Evolutionary conservation across 1,139 yeast species (phyloP), one percentile per base, ranked within the genome.

Genomic region (Hanseniaspora gamundiae): DNA sequence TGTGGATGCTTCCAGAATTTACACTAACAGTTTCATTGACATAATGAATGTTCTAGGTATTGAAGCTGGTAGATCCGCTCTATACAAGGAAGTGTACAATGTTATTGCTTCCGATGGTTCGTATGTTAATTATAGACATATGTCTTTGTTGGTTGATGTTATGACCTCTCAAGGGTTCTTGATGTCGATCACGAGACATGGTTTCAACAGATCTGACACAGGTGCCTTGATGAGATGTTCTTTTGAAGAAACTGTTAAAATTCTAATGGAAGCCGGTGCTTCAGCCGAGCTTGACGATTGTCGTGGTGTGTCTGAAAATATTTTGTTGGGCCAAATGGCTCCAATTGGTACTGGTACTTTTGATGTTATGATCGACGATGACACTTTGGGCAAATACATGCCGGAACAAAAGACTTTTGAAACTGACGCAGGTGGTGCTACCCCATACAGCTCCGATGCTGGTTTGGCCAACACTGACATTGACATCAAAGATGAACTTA

Each of bases 51-150:
- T 91, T 16, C 71, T 93, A 57, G 99, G 99, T 72, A 93, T 93
- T 60, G 99, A 93, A 64, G 99, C 99, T 39, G 94, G 98, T 29
- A 80, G 98, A 65, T 76, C 91, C 46, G 95, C 98, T 1, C 71
- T 93, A 57, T 91, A 79, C 69, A 82, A 80, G 61, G 98, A 93
- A 69, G 86, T 93, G 58, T 78, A 85, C 67, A 91, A 91, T 59
- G 98, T 93, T 56, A 86, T 93, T 74, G 96, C 97, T 3, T 93
- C 94, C 58, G 98, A 91, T 74, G 98, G 98, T 82, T 88, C 98
- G 29, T 91, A 91, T 61, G 99, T 93, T 52, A 93, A 93, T 65
- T 93, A 93, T 67, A 83, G 99, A 68, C 99, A 93, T 60, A 82
- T 91, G 91, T 96, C 98, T 2, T 70, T 93, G 56, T 73, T 93